Base-by-base conservation (phyloP, 164 flowering plant species). In the Taxillus chinensis region DNA sequence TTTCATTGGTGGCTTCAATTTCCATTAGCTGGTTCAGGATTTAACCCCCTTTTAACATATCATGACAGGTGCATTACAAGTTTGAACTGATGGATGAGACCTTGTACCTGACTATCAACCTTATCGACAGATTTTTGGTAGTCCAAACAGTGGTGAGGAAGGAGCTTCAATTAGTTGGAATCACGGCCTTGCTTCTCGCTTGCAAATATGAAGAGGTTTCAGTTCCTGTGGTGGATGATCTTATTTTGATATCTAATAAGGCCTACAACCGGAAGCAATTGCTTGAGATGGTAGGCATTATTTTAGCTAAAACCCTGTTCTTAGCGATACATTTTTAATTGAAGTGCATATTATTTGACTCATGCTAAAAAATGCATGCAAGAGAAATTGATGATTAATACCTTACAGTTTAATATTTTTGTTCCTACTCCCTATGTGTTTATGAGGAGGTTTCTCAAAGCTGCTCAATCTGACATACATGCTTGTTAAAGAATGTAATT, bases 141-240 rank as follows among this genome's bases (percentile, higher is more conserved):
- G 13, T n/a, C 6, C 66, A 60, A 3, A 2, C 66, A 2, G 62
- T 69, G 10, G 64, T 41, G 0, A 71, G 80, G 56, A 77, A 74
- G 70, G 68, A 71, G 63, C 78, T 77, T 45, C 78, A 77, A 48
- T 45, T 77, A 46, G 78, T 77, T 13, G 80, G 80, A 0, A 58
- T 77, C 46, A 69, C 75, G 46, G 75, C 78, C 41, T 64, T 77
- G 78, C 76, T 77, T 8, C 39, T 77, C 7, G 80, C 80, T 6
- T 71, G 78, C 77, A 74, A 77, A 40, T 77, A 74, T 43, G 80
- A 76, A 42, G 79, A 76, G 50, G 79, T 73, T 38, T 70, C 71
- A 7, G 77, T 73, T 7, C 78, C 80, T 0, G 51, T 72, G 7
- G 78, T 74, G 61, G 72, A 69, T 4, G 78, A 77, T 57, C 60